Percentiles rank a stretch among this genome's conserved stretches.
phyloP scores from a whole-genome alignment of 1,139 yeast species.

The Eremothecium gossypii region DNA sequence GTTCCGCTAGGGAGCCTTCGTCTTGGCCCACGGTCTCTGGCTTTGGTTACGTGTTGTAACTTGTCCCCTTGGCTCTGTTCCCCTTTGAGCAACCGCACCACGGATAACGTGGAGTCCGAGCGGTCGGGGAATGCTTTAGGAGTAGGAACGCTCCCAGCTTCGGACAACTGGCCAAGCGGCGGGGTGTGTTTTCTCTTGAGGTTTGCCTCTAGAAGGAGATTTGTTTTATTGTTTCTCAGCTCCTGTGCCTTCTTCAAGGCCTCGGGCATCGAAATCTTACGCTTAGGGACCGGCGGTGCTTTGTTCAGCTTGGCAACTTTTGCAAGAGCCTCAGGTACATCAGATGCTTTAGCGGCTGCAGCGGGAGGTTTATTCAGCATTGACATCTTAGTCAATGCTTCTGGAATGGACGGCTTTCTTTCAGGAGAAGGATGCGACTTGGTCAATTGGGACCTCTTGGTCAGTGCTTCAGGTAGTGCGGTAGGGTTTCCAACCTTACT shows the following conservation, averaged over 20 bases:
- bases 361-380: conserved; percentile 15
- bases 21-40: conserved; percentile 66
- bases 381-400: conserved; percentile 8
- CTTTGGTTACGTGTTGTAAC: conserved; percentile 35
- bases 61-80: background rate
- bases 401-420: conserved; percentile 2
- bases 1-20: conserved; percentile 47
- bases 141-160: too few relatives aligned
- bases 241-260: conserved; percentile 16
- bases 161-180: too few relatives aligned
- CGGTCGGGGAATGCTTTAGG: too few relatives aligned
- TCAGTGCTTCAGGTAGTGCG: conserved; percentile 13
- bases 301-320: conserved; percentile 3
- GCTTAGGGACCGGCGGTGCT: conserved; percentile 1
- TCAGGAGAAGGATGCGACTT: conserved; percentile 3
- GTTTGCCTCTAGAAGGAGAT: too few relatives aligned
- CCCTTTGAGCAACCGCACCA: background rate
- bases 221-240: conserved; percentile 12
- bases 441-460: conserved; percentile 1
- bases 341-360: background rate
- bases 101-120: too few relatives aligned
- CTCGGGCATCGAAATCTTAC: conserved; percentile 2
- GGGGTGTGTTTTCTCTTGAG: too few relatives aligned
- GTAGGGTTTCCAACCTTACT: background rate
- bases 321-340: conserved; percentile 13